Conservation (phyloP, 495 filamentous ascomycete species). For the Xanthoparmelia taractica region DNA sequence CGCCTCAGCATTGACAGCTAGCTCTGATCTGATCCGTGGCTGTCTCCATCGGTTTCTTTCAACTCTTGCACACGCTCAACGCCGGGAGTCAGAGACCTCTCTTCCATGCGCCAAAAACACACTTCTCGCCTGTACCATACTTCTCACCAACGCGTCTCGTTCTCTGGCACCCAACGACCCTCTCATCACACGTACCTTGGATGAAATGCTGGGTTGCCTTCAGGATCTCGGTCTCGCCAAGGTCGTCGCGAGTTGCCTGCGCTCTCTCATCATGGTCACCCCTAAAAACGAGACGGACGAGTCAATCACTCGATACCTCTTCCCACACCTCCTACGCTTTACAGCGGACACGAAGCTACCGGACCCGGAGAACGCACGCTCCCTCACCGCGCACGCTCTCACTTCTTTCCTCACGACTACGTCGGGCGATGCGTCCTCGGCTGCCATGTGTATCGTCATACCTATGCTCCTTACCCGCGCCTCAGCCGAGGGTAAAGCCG, state of each 20-base stretch:
- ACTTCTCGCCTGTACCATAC: slow-evolving; percentile 76
- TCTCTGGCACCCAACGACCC: slow-evolving; percentile 64
- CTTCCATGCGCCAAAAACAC: slow-evolving; percentile 89
- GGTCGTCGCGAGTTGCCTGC: slow-evolving; percentile 78
- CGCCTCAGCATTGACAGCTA: slow-evolving; percentile 27
- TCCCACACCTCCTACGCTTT: slow-evolving; percentile 71
- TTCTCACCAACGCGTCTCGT: slow-evolving; percentile 72
- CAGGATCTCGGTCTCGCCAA: slow-evolving; percentile 71
- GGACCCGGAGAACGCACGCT: slow-evolving; percentile 66
- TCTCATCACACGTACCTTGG: slow-evolving; percentile 57
- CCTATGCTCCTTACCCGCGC: slow-evolving; percentile 74
- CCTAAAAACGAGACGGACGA: slow-evolving; percentile 61
- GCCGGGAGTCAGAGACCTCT: slow-evolving; percentile 69
- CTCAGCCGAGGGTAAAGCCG: slow-evolving; percentile 33
- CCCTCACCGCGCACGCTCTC: slow-evolving; percentile 62
- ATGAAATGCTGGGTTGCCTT: slow-evolving; percentile 76
- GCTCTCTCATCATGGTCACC: slow-evolving; percentile 66
- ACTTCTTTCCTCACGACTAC: slow-evolving; percentile 56
- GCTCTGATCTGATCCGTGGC: slow-evolving; percentile 48
- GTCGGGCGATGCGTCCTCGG: slow-evolving; percentile 43
- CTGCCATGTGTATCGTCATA: slow-evolving; percentile 65
- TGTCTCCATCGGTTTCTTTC: slow-evolving; percentile 71
- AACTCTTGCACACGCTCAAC: slow-evolving; percentile 75
- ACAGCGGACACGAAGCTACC: slow-evolving; percentile 44
- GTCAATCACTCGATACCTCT: slow-evolving; percentile 61